Evolutionary conservation across 805 yeast genomes (phyloP), one percentile per base, ranked within the genome.

Genomic region (Maudiozyma pseudohumilis): DNA sequence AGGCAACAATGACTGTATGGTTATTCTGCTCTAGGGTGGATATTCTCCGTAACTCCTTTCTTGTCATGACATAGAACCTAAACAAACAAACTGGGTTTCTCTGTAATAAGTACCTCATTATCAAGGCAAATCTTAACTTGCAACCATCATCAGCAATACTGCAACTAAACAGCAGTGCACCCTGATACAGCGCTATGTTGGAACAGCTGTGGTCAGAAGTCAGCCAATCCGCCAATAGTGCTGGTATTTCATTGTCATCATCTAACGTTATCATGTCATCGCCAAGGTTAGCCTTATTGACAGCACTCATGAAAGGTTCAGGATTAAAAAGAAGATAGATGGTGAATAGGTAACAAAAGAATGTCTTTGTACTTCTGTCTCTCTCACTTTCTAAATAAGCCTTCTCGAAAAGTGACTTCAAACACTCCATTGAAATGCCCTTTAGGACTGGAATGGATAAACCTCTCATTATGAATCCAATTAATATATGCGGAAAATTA

Each of bases 371-470:
- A 2, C 43, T 33, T 6, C 39, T 28, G 16, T 47, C 42, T 5
- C 35, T 26, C n/a, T 40, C 22, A 21, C 50, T 60, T 32, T 65
- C 67, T 15, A 45, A 44, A 40, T 61, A 65, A 42, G 77, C 60
- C 11, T 65, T 55, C n/a, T 57, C 56, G 48, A 73, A 66, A 20
- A 73, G 53, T 1, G 58, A 50, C 34, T 62, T 62, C 43, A 77
- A 50, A 18, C 72, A 63, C 1, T 53, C 56, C 27, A 72, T 48
- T 0, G 83, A 66, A 1, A 65, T 56, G 5, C 66, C 69, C 40
- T 69, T 71, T n/a, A 77, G 61, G 38, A 70, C 75, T 6, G 83
- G 74, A 6, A 73, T 56, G 26, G 70, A 69, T 31, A 80, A 53
- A 0, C 86, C 87, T 50, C 71, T 76, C 3, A 72, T 62, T 17